Percentiles rank a stretch among this genome's conserved stretches.
Conservation (phyloP, 2,329 filamentous ascomycete species). For the Claviceps sp. region DNA sequence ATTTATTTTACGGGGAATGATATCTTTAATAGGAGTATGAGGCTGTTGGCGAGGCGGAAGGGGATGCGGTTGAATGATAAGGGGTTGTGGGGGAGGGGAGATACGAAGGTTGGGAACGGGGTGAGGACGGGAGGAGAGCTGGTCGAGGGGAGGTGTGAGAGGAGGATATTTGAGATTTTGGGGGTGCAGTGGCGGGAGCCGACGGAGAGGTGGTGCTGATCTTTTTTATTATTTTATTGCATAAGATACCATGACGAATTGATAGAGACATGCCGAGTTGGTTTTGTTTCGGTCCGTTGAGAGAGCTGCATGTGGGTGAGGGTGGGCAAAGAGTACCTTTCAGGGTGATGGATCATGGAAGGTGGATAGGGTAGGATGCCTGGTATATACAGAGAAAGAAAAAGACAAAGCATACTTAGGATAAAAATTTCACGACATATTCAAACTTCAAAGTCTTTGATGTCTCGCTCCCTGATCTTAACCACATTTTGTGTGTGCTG, state of each 20-base stretch:
- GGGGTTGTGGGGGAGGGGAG: slow-evolving; percentile 64
- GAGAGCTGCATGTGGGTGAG: too few relatives aligned
- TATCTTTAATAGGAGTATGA: slow-evolving; percentile 80
- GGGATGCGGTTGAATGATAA: slow-evolving; percentile 75
- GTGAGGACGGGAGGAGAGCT: slow-evolving; percentile 45
- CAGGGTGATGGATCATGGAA: too few relatives aligned
- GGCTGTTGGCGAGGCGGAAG: slow-evolving; percentile 67
- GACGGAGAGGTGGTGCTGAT: slow-evolving; percentile 58
- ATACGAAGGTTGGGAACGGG: slow-evolving; percentile 53
- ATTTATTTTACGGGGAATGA: slow-evolving; percentile 97
- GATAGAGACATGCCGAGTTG: too few relatives aligned
- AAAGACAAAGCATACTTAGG: too few relatives aligned
- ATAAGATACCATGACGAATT: neutral
- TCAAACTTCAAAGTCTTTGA: too few relatives aligned
- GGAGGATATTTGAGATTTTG: slow-evolving; percentile 65
- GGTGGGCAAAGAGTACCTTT: too few relatives aligned
- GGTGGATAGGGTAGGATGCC: too few relatives aligned
- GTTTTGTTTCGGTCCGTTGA: too few relatives aligned
- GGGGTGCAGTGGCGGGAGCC: slow-evolving; percentile 78
- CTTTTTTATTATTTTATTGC: neutral
- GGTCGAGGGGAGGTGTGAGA: slow-evolving; percentile 64
- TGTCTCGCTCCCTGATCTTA: too few relatives aligned
- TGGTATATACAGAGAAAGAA: too few relatives aligned
- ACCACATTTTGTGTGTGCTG: too few relatives aligned
- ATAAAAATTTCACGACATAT: too few relatives aligned